Base-by-base conservation (phyloP, 345 rosid genomes). In the Rhizophora mangle region DNA sequence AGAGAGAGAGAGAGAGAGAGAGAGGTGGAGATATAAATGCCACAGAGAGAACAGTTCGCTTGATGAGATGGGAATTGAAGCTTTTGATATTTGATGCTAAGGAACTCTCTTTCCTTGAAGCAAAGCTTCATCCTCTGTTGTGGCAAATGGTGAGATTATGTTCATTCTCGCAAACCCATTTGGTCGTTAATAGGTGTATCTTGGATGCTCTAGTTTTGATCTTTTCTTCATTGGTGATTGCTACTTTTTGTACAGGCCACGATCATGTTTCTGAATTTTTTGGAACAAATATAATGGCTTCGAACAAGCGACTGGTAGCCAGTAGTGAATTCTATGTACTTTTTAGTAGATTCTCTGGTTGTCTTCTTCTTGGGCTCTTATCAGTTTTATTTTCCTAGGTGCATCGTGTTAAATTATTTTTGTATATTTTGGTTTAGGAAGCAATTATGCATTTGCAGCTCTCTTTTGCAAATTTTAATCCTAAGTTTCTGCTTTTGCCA, bases 21-120 rank as follows among this genome's bases (percentile, higher is more conserved):
- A 10, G 16, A 2, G 13, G 36, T 22, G 47, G 34, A 43, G 59
- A 67, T 19, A 61, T 74, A 74, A 74, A 74, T 62, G 55, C 11
- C 52, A 34, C 55, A 51, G 39, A 19, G 61, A 60, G 21, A 64
- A 30, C 51, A 46, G 57, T 65, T 18, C 20, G 19, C 8, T 65
- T 29, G 22, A 11, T 46, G 30, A 26, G 47, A 36, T 22, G 61
- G 66, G 30, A 39, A 39, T 7, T 30, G 8, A 32, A 11, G 18
- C 31, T 37, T 36, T 36, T 36, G 39, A 36, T 36, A 7, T 36
- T 36, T 36, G 39, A 36, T 39, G 16, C 15, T 9, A 18, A 43
- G 18, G 5, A 43, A 43, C 11, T 52, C 56, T 16, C 13, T 36
- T 22, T 34, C 21, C 36, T 70, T 47, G 39, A 68, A 70, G 13